These are phyloP conservation scores for Rubus parviflorus DNA, from an alignment of 306 rosid genomes.

Conservation along the genomic window DNA sequence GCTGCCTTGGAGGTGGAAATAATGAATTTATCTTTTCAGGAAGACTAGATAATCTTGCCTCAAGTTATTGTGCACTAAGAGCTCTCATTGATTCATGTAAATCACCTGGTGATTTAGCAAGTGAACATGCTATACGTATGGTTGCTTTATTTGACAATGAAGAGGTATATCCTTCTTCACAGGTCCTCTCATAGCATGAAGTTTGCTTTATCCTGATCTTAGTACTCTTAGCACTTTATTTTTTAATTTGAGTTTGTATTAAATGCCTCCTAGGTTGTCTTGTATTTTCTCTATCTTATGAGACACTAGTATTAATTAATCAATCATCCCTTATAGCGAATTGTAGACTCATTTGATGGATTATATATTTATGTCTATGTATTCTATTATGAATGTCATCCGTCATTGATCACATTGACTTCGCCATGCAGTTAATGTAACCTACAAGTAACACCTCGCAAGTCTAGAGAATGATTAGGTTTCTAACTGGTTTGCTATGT, in stretches of 20 bases:
- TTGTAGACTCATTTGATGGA: neutral
- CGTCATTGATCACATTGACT: neutral
- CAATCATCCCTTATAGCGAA: neutral
- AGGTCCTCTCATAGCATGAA: conserved; percentile 1
- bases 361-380: neutral
- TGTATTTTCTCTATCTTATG: neutral
- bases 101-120: conserved; percentile 56
- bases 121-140: conserved; percentile 80
- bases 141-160: conserved; percentile 98
- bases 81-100: conserved; percentile 82
- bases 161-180: conserved; percentile 60
- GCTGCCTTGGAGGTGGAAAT: conserved; percentile 98
- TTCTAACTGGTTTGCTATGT: neutral
- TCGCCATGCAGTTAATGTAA: neutral
- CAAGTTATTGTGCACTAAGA: conserved; percentile 89
- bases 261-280: neutral
- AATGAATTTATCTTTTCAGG: conserved; percentile 94
- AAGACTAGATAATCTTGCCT: conserved; percentile 93
- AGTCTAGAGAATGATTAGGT: neutral
- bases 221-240: neutral
- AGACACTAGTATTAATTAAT: neutral
- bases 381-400: neutral
- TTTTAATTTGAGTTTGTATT: neutral
- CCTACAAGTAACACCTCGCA: neutral
- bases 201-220: neutral